Evolutionary conservation across 768 basidiomycete species (phyloP), one percentile per base, ranked within the genome.

Genomic region (Leccinum pellstonianum): DNA sequence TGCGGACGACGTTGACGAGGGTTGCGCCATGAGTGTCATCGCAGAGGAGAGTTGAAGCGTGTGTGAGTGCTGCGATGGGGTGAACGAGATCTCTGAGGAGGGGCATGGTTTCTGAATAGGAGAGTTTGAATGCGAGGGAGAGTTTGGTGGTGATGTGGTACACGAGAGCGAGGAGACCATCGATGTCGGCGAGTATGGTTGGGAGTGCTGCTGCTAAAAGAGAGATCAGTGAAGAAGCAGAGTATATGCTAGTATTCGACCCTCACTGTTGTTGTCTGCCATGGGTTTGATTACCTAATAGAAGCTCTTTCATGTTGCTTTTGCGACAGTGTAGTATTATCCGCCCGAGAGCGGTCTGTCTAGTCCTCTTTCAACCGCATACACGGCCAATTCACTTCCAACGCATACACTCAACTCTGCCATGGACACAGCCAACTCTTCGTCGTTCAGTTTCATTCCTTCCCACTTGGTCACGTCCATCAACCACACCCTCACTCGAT

Each of bases 61-160:
- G 83, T 1, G 79, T 74, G 49, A 87, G 73, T 0, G 81, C 79
- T 11, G 80, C 73, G 50, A 81, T 67, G 56, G 83, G 79, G 27
- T 77, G 73, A 4, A 80, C 73, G 46, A 86, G 75, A 60, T 87
- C 86, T 57, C 75, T 80, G 56, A 87, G 76, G 23, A 86, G 78
- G 8, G 77, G 62, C 12, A 82, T 64, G 12, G 84, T 76, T 1
- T 86, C 82, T 3, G 76, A 66, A 65, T 83, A 80, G 5, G 84
- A 75, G 1, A 84, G 84, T 1, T 86, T 88, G 54, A 88, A 77
- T 1, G 81, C 77, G 35, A 91, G 79, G 4, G 88, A 77, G 25
- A 88, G 70, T 66, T 86, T 89, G 19, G 87, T 89, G 5, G 81
- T 74, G 31, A 80, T 73, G 21, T 76, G 71, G 69, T 86, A 77